Percentiles rank a stretch among this genome's conserved stretches.
Evolutionary conservation across 345 rosid species (phyloP).

Genomic region (Camelina hispida): DNA sequence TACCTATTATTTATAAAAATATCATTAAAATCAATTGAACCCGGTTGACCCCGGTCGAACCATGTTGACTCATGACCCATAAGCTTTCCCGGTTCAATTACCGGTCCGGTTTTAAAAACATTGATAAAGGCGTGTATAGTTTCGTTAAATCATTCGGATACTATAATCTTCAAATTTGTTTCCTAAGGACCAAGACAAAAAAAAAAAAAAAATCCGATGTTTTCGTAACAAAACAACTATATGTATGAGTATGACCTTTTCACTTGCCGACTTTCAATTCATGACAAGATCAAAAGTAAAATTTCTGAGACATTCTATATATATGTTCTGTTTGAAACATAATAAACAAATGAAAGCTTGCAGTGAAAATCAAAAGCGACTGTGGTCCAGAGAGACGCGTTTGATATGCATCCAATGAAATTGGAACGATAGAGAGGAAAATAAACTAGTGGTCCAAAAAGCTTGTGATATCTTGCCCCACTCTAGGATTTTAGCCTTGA

Average conservation of each 20-base stretch:
- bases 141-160: background rate
- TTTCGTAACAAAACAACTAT: background rate
- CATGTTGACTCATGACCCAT: too few relatives aligned
- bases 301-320: slow-evolving; percentile 19
- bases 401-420: slow-evolving; percentile 36
- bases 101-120: too few relatives aligned
- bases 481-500: slow-evolving; percentile 32
- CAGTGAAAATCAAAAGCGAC: slow-evolving; percentile 30
- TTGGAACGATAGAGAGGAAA: slow-evolving; percentile 26
- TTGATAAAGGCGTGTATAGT: too few relatives aligned
- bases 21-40: too few relatives aligned
- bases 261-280: slow-evolving; percentile 7
- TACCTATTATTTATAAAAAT: too few relatives aligned
- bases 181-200: background rate
- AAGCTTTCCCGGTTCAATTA: too few relatives aligned
- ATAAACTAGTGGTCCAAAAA: slow-evolving; percentile 30
- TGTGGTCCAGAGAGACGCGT: slow-evolving; percentile 38
- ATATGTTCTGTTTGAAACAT: slow-evolving; percentile 8
- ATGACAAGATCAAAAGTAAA: slow-evolving; percentile 8
- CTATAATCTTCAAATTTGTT: slow-evolving; percentile 6
- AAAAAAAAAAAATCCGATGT: slow-evolving; percentile 11
- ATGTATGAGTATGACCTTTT: slow-evolving; percentile 6
- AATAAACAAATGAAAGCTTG: slow-evolving; percentile 16
- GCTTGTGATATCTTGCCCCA: slow-evolving; percentile 30
- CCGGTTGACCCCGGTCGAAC: too few relatives aligned